Evolutionary conservation across 2,329 filamentous ascomycete species (phyloP), one percentile per base, ranked within the genome.

Genomic region (Arachnomyces sp.): DNA sequence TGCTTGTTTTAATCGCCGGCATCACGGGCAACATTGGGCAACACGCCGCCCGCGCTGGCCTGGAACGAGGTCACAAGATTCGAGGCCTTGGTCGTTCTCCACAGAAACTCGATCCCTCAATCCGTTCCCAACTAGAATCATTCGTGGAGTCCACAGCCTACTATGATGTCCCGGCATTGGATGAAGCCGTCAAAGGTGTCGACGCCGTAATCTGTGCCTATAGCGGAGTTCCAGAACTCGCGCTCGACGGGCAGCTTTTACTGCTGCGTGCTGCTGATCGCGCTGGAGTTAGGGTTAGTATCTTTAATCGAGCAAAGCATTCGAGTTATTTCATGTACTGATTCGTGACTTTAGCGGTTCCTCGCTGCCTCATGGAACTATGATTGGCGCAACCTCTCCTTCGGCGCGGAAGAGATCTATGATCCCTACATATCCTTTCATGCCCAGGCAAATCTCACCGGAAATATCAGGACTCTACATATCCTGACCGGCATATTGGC

Each of bases 151-250:
- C 25, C 2, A 39, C 44, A 3, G 47, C 39, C 34, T 52, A 52
- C 38, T 49, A 61, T 28, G 62, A 66, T 21, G 47, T 59, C 5
- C 4, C 49, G 0, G 60, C 62, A 1, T 38, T 65, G 1, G 56
- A 63, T 2, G 39, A 46, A 3, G 62, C 60, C 4, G 53, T 54
- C 11, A 17, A 39, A 0, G 60, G 59, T 5, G 62, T 63, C 8
- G 60, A 65, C 36, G 59, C 61, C 5, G 46, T 65, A n/a, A 54
- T 66, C 15, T 54, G 51, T 37, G 54, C 58, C 5, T 62, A 63
- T 36, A 43, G 41, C 12, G 42, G 40, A 2, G 32, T 31, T 6
- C 53, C 59, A 2, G 40, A 54, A 28, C 42, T 58, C 3, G 39
- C 41, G 5, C 42, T 66, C 9, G 63, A 65, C 11, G 60, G 52